Evolutionary conservation across 495 filamentous ascomycete species (phyloP).

Genomic region (Aspergillus nanangensis): DNA sequence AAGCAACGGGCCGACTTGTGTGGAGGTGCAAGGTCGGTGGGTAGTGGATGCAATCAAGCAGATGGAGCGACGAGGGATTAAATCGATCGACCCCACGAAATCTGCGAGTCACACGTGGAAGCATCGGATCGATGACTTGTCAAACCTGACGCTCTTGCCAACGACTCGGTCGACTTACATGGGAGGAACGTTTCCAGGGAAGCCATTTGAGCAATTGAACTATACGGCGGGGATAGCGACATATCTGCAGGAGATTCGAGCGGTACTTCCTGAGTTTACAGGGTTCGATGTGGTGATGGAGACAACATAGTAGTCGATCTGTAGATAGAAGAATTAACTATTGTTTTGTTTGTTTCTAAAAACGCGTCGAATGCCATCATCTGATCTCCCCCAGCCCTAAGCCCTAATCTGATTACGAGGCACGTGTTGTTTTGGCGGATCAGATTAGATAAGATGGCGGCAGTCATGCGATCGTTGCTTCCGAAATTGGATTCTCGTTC

Average conservation of each 20-base stretch:
- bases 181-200: constrained; percentile 47
- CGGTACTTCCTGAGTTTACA: constrained; percentile 17
- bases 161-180: constrained; percentile 45
- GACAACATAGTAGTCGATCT: too few relatives aligned
- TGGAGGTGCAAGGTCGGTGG: constrained; percentile 49
- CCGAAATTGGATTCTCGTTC: too few relatives aligned
- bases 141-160: constrained; percentile 44
- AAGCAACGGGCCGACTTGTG: constrained; percentile 42
- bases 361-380: too few relatives aligned
- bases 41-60: constrained; percentile 43
- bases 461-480: too few relatives aligned
- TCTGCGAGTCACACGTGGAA: constrained; percentile 48
- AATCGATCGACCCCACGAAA: constrained; percentile 35
- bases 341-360: too few relatives aligned
- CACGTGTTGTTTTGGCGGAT: too few relatives aligned
- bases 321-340: not conserved
- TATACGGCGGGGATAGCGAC: constrained; percentile 35
- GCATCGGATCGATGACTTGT: constrained; percentile 30
- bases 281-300: constrained; percentile 28
- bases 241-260: constrained; percentile 36
- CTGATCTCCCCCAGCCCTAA: not conserved
- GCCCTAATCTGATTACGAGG: too few relatives aligned
- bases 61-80: constrained; percentile 34
- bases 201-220: constrained; percentile 41
- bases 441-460: not conserved